These are phyloP conservation scores for Aureobasidium sp. DNA, from an alignment of 2,329 filamentous ascomycete genomes.

Conservation along the genomic window DNA sequence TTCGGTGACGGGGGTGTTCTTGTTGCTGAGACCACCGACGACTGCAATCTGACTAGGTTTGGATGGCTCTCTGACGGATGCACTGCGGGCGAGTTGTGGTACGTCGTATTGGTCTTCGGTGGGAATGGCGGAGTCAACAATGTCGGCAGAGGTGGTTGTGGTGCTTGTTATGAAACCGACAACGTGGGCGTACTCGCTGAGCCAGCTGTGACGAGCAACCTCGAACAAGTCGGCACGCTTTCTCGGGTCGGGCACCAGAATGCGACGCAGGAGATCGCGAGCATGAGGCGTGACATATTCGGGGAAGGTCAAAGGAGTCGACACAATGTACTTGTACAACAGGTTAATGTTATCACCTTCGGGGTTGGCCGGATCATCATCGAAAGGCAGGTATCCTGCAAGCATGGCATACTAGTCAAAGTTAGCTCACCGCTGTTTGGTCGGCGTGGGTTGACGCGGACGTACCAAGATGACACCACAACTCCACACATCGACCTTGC, in stretches of 20 bases:
- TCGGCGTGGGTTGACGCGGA: constrained; percentile 17
- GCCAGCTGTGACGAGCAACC: constrained; percentile 94
- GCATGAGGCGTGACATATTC: constrained; percentile 98
- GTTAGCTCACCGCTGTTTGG: neutral
- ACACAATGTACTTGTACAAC: constrained; percentile 98
- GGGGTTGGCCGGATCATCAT: constrained; percentile 95
- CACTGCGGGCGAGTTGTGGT: constrained; percentile 66
- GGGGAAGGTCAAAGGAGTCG: constrained; percentile 90
- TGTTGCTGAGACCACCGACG: constrained; percentile 56
- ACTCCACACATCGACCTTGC: constrained; percentile 98
- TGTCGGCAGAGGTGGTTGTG: constrained; percentile 78
- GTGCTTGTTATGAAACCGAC: constrained; percentile 96
- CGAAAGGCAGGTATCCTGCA: constrained; percentile 92
- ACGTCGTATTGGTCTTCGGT: constrained; percentile 47
- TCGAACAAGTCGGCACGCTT: constrained; percentile 95
- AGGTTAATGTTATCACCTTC: constrained; percentile 99
- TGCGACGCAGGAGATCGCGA: constrained; percentile 81
- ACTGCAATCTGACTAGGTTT: constrained; percentile 49
- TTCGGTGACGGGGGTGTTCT: constrained; percentile 64
- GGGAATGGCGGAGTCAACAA: constrained; percentile 67
- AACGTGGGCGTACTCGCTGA: constrained; percentile 93
- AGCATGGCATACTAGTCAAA: constrained; percentile 87
- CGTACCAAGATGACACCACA: constrained; percentile 95
- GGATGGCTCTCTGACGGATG: constrained; percentile 79
- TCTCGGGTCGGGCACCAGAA: constrained; percentile 88